phyloP scores from a whole-genome alignment of 768 basidiomycete genomes.

The Omphalotus guepiniiformis region DNA sequence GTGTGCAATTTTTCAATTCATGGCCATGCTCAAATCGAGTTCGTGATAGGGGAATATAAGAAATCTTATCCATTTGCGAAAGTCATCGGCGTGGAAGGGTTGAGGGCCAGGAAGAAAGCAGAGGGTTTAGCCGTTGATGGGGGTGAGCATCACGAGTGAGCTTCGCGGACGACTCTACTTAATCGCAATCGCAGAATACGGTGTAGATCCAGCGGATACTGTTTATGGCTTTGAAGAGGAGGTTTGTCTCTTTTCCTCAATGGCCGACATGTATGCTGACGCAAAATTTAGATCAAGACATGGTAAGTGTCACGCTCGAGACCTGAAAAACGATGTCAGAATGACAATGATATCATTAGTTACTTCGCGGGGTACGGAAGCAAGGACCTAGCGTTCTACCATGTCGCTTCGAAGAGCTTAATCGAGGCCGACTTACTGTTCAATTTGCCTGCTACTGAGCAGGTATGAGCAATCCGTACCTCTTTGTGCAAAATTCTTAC shows the following conservation, averaged over 20 bases:
- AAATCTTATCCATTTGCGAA: slow-evolving; percentile 68
- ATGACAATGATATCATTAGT: slow-evolving; percentile 19
- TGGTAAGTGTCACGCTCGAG: slow-evolving; percentile 29
- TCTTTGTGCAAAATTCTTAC: neutral
- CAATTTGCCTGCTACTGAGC: slow-evolving; percentile 63
- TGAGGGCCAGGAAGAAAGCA: slow-evolving; percentile 46
- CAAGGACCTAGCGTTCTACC: slow-evolving; percentile 65
- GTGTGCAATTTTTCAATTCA: slow-evolving; percentile 11
- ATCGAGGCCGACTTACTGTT: slow-evolving; percentile 66
- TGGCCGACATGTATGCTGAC: too few species aligned
- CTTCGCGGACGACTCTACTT: too few species aligned
- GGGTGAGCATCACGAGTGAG: slow-evolving; percentile 42
- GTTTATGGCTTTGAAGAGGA: slow-evolving; percentile 79
- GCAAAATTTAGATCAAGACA: slow-evolving; percentile 40
- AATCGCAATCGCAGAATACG: slow-evolving; percentile 40
- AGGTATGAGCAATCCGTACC: slow-evolving; percentile 25
- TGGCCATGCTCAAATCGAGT: slow-evolving; percentile 19
- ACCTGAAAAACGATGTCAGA: neutral
- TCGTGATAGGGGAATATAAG: slow-evolving; percentile 50
- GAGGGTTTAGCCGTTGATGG: slow-evolving; percentile 58
- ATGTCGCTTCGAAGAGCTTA: slow-evolving; percentile 49
- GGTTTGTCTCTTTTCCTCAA: slow-evolving; percentile 21
- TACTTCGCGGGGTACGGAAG: slow-evolving; percentile 51
- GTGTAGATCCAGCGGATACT: slow-evolving; percentile 56
- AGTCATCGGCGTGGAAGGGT: slow-evolving; percentile 62